Conservation (phyloP, 768 basidiomycete genomes). For the Mycena vitilis region DNA sequence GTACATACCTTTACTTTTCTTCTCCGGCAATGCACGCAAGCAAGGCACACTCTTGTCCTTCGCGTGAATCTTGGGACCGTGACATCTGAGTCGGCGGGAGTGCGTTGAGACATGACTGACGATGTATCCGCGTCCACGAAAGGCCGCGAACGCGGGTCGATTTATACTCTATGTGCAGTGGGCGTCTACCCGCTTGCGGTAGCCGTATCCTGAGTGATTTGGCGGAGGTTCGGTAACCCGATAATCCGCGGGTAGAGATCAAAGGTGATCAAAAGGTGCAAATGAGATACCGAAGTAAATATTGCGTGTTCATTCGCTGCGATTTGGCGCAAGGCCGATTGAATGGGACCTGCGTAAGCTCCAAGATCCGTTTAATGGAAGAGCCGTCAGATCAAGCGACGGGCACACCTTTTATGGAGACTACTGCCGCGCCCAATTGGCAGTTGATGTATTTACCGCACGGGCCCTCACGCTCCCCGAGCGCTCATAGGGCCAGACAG, state of each 20-base stretch:
- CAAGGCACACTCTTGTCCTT: background rate
- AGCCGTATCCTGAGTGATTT: background rate
- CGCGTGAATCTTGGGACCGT: background rate
- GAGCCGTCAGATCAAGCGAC: too few species aligned
- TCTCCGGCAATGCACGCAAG: conserved; percentile 6
- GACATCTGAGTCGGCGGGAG: background rate
- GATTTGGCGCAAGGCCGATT: too few species aligned
- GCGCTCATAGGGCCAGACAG: too few species aligned
- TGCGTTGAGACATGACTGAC: background rate
- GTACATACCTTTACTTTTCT: conserved; percentile 12
- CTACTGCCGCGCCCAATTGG: conserved; percentile 2
- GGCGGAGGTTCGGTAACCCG: too few species aligned
- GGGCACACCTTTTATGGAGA: background rate
- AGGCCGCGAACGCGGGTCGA: too few species aligned
- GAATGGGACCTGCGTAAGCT: background rate
- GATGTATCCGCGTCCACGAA: background rate
- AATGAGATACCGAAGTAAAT: too few species aligned
- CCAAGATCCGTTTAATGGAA: background rate
- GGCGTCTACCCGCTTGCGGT: conserved; percentile 1
- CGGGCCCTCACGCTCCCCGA: too few species aligned
- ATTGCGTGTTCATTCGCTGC: too few species aligned
- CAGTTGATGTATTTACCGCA: conserved; percentile 10
- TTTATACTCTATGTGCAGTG: background rate
- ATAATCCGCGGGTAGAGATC: too few species aligned
- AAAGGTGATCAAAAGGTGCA: too few species aligned